Percentiles rank a stretch among this genome's conserved stretches.
phyloP scores from a whole-genome alignment of 2,329 filamentous ascomycete species.

The Penicillium sp. region DNA sequence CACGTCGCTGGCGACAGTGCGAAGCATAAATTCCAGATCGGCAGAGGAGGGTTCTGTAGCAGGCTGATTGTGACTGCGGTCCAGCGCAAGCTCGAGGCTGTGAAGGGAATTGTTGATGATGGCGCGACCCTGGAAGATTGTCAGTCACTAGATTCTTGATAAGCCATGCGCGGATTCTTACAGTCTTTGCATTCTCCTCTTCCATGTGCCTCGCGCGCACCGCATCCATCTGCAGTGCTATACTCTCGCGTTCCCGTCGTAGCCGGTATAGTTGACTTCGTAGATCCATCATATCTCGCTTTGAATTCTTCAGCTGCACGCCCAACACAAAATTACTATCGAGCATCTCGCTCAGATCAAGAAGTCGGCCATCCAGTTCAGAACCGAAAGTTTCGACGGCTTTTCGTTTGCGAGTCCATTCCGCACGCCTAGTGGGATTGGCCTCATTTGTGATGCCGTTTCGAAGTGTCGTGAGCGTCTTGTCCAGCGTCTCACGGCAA shows the following conservation, averaged over 20 bases:
- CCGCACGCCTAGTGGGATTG: conserved; percentile 38
- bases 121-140: conserved; percentile 32
- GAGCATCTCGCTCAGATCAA: conserved; percentile 53
- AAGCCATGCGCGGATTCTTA: conserved; percentile 19
- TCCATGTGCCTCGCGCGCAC: conserved; percentile 44
- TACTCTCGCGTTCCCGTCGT: conserved; percentile 48
- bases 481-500: conserved; percentile 50
- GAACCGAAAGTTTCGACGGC: conserved; percentile 49
- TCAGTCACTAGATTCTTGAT: conserved; percentile 7
- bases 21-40: conserved; percentile 45
- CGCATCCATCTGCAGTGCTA: conserved; percentile 52
- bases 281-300: conserved; percentile 45
- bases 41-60: conserved; percentile 27
- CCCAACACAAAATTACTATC: conserved; percentile 50
- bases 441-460: conserved; percentile 41
- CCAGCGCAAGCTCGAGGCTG: conserved; percentile 42
- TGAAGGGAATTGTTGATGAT: conserved; percentile 45
- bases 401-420: conserved; percentile 46
- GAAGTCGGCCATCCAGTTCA: conserved; percentile 49
- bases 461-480: conserved; percentile 44
- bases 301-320: conserved; percentile 45
- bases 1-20: conserved; percentile 41
- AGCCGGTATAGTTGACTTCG: conserved; percentile 49
- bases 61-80: conserved; percentile 33
- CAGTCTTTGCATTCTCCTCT: conserved; percentile 37